A percentile compares a stretch with the other conserved stretches of the same genome.
Evolutionary conservation across 2,329 filamentous ascomycete genomes (phyloP).

Genomic region (Aspergillus ustus): DNA sequence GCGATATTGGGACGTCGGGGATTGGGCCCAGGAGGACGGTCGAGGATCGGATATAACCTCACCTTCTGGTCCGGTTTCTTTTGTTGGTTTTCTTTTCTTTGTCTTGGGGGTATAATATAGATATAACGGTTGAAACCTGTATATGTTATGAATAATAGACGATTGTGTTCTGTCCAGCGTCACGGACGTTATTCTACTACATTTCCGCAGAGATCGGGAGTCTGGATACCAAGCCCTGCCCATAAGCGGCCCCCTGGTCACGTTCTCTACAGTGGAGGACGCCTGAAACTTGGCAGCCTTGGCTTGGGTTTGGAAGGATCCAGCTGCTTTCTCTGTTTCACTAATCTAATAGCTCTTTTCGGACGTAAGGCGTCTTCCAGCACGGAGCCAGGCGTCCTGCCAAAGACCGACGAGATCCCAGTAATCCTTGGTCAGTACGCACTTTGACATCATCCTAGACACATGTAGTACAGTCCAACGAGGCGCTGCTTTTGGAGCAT

Average conservation of each 20-base stretch:
- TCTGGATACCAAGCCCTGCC: no score
- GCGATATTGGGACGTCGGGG: background rate
- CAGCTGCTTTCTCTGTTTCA: background rate
- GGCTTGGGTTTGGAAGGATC: background rate
- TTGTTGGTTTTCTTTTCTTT: background rate
- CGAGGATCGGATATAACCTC: slow-evolving; percentile 12
- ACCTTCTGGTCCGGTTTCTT: background rate
- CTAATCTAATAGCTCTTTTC: background rate
- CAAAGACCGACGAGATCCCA: no score
- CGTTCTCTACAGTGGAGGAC: no score
- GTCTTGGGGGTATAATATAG: background rate
- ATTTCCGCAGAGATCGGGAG: background rate
- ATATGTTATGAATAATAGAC: background rate
- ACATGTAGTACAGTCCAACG: no score
- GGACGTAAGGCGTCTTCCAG: no score
- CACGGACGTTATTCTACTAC: background rate
- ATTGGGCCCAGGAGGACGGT: slow-evolving; percentile 11
- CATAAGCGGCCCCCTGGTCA: no score
- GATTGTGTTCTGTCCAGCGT: background rate
- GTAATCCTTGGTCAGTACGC: no score
- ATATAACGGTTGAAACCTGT: background rate
- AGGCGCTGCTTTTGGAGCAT: no score
- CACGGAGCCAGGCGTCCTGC: no score
- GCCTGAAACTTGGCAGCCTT: background rate
- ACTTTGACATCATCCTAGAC: no score